Base-by-base conservation (phyloP, 176 grass and related monocot genomes). In the Hyparrhenia diplandra region DNA sequence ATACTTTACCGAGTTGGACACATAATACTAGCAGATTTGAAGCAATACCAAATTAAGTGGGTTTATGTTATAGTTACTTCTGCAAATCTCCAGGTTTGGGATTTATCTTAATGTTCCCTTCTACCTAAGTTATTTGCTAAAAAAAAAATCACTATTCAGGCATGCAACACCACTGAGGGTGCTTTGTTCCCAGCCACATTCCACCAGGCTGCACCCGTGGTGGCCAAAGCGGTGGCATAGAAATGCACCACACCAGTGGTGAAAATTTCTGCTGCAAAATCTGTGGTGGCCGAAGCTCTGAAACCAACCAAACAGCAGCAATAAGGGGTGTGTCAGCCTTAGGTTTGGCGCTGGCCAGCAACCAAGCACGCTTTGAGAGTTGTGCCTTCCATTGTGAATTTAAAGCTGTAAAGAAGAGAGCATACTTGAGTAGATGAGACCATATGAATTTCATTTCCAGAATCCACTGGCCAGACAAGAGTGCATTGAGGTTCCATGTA, bases 401-500 rank as follows among this genome's bases (percentile, higher is more conserved):
- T 62, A 34, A 71, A 80, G 43, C 52, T 62, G 24, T n/a, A 78
- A 91, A 43, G 11, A 85, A 61, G 7, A 71, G 64, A 62, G 67
- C 85, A 79, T 94, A 94, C 95, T 85, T 98, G 95, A 55, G 95
- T 98, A 74, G 95, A 98, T 68, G 95, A 94, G 78, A 98, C 86
- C 92, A 98, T 94, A 87, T 98, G 95, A 69, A 98, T 78, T 90
- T 98, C 95, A 92, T 98, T 90, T 81, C 95, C 95, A 81, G 80
- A 88, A 94, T 98, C 95, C 61, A 94, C 86, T 73, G 95, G 87
- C 92, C 95, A 98, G 77, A 94, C 58, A 77, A 98, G 74, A 85
- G 81, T 92, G 81, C 90, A 55, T 35, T 98, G 88, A 74, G 95
- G 90, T 83, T 98, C 95, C 95, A 98, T 87, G 61, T 98, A 98